Conservation (phyloP, 495 filamentous ascomycete genomes). For the Aspergillus sclerotioniger region DNA sequence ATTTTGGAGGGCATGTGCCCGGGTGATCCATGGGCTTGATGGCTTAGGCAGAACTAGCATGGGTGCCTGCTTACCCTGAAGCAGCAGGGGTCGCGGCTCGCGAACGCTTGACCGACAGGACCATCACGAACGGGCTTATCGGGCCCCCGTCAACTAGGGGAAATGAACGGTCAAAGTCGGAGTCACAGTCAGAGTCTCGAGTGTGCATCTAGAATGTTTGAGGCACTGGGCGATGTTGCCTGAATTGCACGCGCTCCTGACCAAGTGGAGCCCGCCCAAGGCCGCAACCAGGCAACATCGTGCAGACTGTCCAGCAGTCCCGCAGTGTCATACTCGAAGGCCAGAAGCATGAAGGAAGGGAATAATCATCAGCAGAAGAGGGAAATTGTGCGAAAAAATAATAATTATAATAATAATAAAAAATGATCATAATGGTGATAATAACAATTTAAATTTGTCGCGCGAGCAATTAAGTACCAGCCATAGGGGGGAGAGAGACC, state of each 20-base stretch:
- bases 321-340: background rate
- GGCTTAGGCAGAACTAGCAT: conserved; percentile 9
- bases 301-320: background rate
- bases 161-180: conserved; percentile 2
- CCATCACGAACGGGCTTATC: background rate
- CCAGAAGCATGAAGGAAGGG: background rate
- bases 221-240: conserved; percentile 1
- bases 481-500: background rate
- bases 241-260: conserved; percentile 1
- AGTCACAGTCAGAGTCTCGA: conserved; percentile 3
- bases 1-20: conserved; percentile 7
- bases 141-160: background rate
- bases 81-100: background rate
- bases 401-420: too few species aligned
- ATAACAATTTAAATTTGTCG: background rate
- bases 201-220: conserved; percentile 2
- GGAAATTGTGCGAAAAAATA: too few species aligned
- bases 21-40: conserved; percentile 1
- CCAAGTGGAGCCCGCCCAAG: conserved; percentile 3
- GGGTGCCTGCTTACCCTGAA: conserved; percentile 3
- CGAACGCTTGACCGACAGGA: conserved; percentile 1
- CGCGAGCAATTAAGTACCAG: background rate
- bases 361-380: background rate
- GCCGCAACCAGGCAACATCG: conserved; percentile 4
- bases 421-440: too few species aligned